Conservation (phyloP, 352 stramenopile species). For the Phytopythium delawarense region DNA sequence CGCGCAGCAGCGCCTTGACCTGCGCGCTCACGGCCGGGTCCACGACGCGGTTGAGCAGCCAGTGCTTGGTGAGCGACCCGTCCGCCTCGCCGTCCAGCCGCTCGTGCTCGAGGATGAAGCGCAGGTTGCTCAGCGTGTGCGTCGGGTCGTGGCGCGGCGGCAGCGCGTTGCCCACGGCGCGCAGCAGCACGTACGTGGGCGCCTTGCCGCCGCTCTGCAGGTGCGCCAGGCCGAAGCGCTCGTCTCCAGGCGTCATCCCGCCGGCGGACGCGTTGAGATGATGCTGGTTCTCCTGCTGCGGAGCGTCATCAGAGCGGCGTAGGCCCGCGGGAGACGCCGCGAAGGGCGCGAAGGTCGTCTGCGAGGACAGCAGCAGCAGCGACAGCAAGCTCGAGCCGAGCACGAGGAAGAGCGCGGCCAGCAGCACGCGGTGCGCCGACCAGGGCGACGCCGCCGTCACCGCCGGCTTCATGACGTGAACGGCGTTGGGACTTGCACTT, state of each 20-base stretch:
- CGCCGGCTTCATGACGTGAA: background rate
- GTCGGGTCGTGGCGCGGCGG: constrained; percentile 44
- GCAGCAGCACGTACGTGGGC: constrained; percentile 30
- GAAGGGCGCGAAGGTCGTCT: constrained; percentile 14
- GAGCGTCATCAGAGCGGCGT: background rate
- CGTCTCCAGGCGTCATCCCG: background rate
- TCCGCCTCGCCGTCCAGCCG: constrained; percentile 21
- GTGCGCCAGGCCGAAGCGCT: background rate
- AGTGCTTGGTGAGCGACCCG: constrained; percentile 29
- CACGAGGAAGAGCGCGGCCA: constrained; percentile 12
- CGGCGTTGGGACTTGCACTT: too few relatives aligned
- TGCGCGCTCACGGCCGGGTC: constrained; percentile 19
- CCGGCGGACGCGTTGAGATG: background rate
- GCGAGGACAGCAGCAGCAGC: constrained; percentile 18
- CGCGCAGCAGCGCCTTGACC: constrained; percentile 26
- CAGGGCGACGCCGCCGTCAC: background rate
- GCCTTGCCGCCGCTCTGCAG: background rate
- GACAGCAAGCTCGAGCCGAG: constrained; percentile 20
- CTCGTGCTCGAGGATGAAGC: constrained; percentile 51
- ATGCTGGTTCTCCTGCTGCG: background rate
- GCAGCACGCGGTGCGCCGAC: constrained; percentile 9
- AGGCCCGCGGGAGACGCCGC: background rate
- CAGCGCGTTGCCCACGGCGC: constrained; percentile 45
- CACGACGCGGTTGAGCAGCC: constrained; percentile 50
- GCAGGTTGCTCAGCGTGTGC: constrained; percentile 36